Percentiles rank a stretch among this genome's conserved stretches.
Evolutionary conservation across 2,329 filamentous ascomycete genomes (phyloP).

Genomic region (Cladosporium oxysporum): DNA sequence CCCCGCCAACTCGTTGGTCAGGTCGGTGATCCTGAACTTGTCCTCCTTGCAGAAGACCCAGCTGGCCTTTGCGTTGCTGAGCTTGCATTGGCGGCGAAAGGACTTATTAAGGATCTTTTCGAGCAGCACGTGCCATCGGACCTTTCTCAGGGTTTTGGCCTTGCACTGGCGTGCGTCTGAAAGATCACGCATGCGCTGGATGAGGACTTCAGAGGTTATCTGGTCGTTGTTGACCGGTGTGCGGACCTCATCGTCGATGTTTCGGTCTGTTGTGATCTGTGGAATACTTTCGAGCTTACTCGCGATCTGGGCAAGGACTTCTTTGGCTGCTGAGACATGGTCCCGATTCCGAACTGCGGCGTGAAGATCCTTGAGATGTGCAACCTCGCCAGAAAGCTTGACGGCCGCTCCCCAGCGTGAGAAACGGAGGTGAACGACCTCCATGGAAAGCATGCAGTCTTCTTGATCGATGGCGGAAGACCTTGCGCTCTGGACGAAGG

Average conservation of each 20-base stretch:
- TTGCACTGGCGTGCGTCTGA: background rate
- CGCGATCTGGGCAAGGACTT: no score
- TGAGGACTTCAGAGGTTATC: background rate
- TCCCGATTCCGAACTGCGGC: no score
- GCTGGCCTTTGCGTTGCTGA: no score
- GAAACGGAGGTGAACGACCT: background rate
- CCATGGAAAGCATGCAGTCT: background rate
- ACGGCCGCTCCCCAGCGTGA: background rate
- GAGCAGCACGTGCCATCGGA: background rate
- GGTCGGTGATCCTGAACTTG: background rate
- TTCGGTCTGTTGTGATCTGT: background rate
- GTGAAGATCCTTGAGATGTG: background rate
- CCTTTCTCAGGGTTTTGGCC: background rate
- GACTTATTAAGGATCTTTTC: background rate
- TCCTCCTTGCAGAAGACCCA: no score
- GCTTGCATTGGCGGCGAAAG: background rate
- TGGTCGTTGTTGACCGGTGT: background rate
- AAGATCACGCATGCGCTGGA: background rate
- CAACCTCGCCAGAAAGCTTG: background rate
- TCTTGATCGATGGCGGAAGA: background rate
- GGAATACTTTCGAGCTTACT: background rate
- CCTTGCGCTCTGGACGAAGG: no score
- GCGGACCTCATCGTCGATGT: background rate
- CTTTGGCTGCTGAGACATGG: no score
- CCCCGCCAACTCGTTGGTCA: background rate